Percentiles rank a stretch among this genome's conserved stretches.
Conservation (phyloP, 2,329 filamentous ascomycete genomes). For the Alternaria hordeiaustralica region DNA sequence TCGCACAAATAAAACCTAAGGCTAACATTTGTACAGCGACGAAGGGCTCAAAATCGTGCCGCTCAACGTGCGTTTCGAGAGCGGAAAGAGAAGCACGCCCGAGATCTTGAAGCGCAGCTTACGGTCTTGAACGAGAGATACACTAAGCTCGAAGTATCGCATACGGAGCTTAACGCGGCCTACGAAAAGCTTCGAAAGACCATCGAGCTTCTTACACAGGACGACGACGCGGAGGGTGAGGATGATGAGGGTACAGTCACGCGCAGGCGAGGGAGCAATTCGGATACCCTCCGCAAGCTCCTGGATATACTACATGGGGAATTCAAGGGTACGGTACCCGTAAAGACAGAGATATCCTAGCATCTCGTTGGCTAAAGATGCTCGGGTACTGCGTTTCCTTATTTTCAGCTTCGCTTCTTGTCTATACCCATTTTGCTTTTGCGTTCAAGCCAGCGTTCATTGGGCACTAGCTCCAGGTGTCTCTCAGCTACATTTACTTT, state of each 20-base stretch:
- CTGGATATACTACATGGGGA: slow-evolving; percentile 49
- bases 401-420: slow-evolving; percentile 11
- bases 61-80: slow-evolving; percentile 68
- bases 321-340: slow-evolving; percentile 31
- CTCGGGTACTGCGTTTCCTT: not conserved
- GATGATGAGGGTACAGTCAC: slow-evolving; percentile 29
- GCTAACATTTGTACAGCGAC: slow-evolving; percentile 52
- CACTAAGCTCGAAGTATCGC: slow-evolving; percentile 62
- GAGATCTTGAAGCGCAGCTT: slow-evolving; percentile 66
- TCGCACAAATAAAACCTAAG: not conserved
- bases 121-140: slow-evolving; percentile 62
- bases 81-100: slow-evolving; percentile 69
- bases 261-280: slow-evolving; percentile 36
- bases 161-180: slow-evolving; percentile 50
- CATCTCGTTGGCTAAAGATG: not conserved
- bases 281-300: slow-evolving; percentile 47
- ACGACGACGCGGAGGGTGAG: slow-evolving; percentile 42
- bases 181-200: slow-evolving; percentile 52
- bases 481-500: not conserved
- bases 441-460: slow-evolving; percentile 12
- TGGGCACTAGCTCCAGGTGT: slow-evolving; percentile 21
- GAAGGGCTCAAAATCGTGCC: slow-evolving; percentile 66
- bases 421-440: slow-evolving; percentile 18
- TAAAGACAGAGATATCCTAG: slow-evolving; percentile 30
- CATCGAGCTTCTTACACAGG: slow-evolving; percentile 46